phyloP scores from a whole-genome alignment of 106 monocot genomes.

The Posidonia australis region DNA sequence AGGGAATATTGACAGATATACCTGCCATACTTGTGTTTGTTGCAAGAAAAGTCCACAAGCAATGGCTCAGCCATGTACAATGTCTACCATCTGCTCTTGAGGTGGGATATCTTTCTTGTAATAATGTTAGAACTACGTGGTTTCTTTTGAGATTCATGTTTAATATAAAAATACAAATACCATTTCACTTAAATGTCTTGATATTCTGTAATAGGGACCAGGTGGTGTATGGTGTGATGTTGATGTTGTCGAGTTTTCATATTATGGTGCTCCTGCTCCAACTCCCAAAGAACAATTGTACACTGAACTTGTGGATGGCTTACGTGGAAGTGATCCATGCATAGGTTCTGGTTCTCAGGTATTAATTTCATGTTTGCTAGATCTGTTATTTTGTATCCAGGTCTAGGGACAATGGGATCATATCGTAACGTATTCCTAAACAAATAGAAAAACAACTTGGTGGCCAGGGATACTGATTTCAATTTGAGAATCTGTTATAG shows the following conservation, averaged over 20 bases:
- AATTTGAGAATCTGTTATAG: too few species aligned
- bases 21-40: constrained; percentile 98
- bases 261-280: constrained; percentile 85
- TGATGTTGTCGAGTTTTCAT: constrained; percentile 97
- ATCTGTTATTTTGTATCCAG: neutral
- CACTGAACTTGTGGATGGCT: constrained; percentile 80
- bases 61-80: constrained; percentile 73
- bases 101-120: constrained; percentile 26
- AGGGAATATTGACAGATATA: constrained; percentile 63
- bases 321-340: constrained; percentile 83
- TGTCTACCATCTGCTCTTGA: constrained; percentile 84
- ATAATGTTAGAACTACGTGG: neutral
- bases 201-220: constrained; percentile 41
- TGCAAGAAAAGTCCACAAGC: constrained; percentile 85
- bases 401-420: too few species aligned
- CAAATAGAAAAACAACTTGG: too few species aligned
- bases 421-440: too few species aligned
- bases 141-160: neutral
- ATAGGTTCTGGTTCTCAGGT: constrained; percentile 99
- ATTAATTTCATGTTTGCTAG: neutral
- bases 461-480: too few species aligned
- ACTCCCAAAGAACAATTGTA: constrained; percentile 93
- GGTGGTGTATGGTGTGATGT: constrained; percentile 99
- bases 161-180: neutral
- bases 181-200: neutral